Evolutionary conservation across 1,284 basidiomycete genomes (phyloP).

Genomic region (Cerioporus squamosus): DNA sequence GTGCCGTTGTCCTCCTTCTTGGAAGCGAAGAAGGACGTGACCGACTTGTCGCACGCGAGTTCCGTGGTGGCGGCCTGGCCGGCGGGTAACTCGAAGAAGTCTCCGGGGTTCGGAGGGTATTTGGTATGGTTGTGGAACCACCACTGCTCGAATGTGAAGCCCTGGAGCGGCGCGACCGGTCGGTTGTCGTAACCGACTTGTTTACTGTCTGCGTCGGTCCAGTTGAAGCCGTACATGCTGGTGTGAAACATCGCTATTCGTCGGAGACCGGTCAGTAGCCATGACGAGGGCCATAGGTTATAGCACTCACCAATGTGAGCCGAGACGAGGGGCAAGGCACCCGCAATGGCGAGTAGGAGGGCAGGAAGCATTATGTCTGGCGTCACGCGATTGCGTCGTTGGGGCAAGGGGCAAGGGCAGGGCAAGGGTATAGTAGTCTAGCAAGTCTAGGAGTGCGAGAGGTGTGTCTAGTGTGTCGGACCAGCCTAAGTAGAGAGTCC

Average conservation of each 20-base stretch:
- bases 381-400: too few species aligned
- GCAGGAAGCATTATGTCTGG: constrained; percentile 6
- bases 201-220: constrained; percentile 43
- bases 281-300: neutral
- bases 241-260: constrained; percentile 33
- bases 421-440: neutral
- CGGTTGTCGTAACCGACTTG: constrained; percentile 51
- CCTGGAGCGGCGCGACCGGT: constrained; percentile 54
- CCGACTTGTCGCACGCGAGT: constrained; percentile 60
- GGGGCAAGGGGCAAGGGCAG: too few species aligned
- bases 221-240: constrained; percentile 56
- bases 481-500: constrained; percentile 9
- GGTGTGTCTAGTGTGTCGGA: constrained; percentile 1
- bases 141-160: constrained; percentile 62
- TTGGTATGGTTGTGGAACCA: constrained; percentile 70
- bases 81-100: constrained; percentile 61
- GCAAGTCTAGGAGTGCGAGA: neutral
- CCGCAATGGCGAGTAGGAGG: constrained; percentile 7
- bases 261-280: neutral
- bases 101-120: constrained; percentile 56
- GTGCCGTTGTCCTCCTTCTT: constrained; percentile 44
- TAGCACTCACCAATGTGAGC: constrained; percentile 20
- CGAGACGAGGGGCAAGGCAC: constrained; percentile 13
- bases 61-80: constrained; percentile 54
- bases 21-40: constrained; percentile 54